Base-by-base conservation (phyloP, 2,329 filamentous ascomycete species). In the Fusarium goolgardi region DNA sequence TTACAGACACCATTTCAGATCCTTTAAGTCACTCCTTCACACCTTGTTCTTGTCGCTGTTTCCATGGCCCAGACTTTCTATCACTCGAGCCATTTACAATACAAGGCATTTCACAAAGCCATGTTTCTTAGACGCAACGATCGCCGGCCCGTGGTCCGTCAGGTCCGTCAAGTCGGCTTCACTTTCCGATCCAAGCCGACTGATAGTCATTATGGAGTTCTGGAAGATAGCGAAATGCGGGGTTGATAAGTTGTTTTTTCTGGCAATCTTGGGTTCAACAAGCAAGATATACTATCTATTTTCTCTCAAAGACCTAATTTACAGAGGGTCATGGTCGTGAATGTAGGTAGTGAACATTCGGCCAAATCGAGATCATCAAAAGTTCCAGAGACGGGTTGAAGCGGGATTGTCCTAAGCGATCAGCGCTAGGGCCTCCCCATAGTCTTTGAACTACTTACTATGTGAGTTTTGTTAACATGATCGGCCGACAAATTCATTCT, bases 61-160 rank as follows among this genome's bases (percentile, higher is more conserved):
- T 16, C 34, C 9, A 27, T 29, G 2, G 23, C 23, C 8, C 18
- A 27, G 15, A 29, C 18, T 12, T 20, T 39, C n/a, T 20, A 21
- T 40, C 8, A n/a, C 25, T 16, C 23, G 13, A 27, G 13, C 1
- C 18, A 7, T 25, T 2, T 25, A 15, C 16, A 13, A 20, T 37
- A 23, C 32, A 27, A 25, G 21, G n/a, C 5, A 15, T 16, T 18
- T 18, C 12, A 8, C 6, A 16, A 13, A 20, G 16, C 12, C 11
- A 13, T 18, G 15, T 21, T 16, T 4, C 13, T 34, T 20, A 15
- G n/a, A 37, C 16, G 21, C 9, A 62, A 49, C 9, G 39, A 45
- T 10, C 12, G 82, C 88, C 89, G 80, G 59, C 23, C 20, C 20
- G 20, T 15, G 25, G 29, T 25, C 34, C 29, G 44, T 46, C 11